A percentile compares a stretch with the other conserved stretches of the same genome.
Evolutionary conservation across 192 early-diverging fungal genomes (phyloP).

Genomic region (Borealophlyctis nickersoniae): DNA sequence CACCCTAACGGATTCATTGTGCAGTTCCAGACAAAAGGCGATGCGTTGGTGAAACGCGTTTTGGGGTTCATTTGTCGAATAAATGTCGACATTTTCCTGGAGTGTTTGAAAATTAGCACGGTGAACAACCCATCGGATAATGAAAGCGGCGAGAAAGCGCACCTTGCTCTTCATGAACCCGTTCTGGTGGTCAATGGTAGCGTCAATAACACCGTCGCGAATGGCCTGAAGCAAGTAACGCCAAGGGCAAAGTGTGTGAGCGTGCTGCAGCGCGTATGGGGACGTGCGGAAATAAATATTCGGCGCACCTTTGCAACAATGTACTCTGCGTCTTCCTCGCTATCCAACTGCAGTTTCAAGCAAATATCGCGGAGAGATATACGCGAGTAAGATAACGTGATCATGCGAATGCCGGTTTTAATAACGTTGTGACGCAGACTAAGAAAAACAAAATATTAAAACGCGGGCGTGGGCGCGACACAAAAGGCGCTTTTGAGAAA

Average conservation of each 20-base stretch:
- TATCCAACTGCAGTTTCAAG: conserved; percentile 93
- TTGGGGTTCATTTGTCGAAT: conserved; percentile 96
- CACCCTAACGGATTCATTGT: conserved; percentile 94
- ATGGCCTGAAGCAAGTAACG: conserved; percentile 58
- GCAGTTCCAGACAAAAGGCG: conserved; percentile 89
- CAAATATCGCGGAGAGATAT: conserved; percentile 96
- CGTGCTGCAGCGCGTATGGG: neutral
- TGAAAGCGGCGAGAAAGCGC: no score
- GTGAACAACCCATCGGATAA: neutral
- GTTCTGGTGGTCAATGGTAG: conserved; percentile 89
- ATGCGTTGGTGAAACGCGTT: conserved; percentile 93
- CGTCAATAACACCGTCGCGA: conserved; percentile 97
- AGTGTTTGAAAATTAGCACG: no score
- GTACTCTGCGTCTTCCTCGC: conserved; percentile 98
- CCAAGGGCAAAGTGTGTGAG: conserved; percentile 18
- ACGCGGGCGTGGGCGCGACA: neutral
- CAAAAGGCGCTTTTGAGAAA: no score
- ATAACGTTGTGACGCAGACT: conserved; percentile 97
- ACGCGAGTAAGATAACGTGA: conserved; percentile 91
- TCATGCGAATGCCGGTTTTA: conserved; percentile 97
- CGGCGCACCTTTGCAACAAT: conserved; percentile 82
- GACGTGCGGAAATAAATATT: neutral
- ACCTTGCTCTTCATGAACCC: conserved; percentile 89
- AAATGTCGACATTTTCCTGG: conserved; percentile 90
- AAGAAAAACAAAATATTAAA: conserved; percentile 1